Base-by-base conservation (phyloP, 129 eudicot genomes). In the Flaveria ramosissima region DNA sequence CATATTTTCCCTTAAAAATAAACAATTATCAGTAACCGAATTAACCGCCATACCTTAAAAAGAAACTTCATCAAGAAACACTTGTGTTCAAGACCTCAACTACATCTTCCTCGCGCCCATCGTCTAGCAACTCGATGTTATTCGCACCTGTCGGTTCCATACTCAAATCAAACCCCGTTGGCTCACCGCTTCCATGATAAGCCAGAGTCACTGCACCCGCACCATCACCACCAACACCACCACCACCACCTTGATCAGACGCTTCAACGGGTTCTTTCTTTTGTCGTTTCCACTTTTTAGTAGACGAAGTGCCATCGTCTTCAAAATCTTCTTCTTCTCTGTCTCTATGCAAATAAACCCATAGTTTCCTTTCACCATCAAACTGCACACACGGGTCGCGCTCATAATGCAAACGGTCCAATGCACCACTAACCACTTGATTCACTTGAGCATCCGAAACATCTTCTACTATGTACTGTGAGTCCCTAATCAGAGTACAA, bases 321-420 rank as follows among this genome's bases (percentile, higher is more conserved):
- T 95, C 99, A 27, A 95, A 95, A 84, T 95, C 99, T 73, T 95
- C 99, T 71, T 95, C 99, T 71, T 91, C 99, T 77, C 97, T 82
- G 1, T 95, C 99, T 77, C 99, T 73, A 57, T 95, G 99, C 71
- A 95, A 82, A 83, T 95, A 95, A 71, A 88, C 96, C 99, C 99
- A 95, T 75, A 95, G 80, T 79, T 95, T 95, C 70, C 95, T 80
- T 45, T 92, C 99, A 3, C 89, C 90, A 12, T 95, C 99, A 76
- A 89, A 95, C 23, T 86, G 97, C 51, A 95, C 99, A 66, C 99
- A 91, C 26, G 99, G 99, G 62, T 95, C 99, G 14, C 96, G 94
- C 65, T 95, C 99, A 56, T 95, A 95, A 73, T 95, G 99, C 84
- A 95, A 81, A 10, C 99, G 94, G 65, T 95, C 99, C 87, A 95